Conservation (phyloP, 345 rosid genomes). For the Eucalyptus erythrocorys region DNA sequence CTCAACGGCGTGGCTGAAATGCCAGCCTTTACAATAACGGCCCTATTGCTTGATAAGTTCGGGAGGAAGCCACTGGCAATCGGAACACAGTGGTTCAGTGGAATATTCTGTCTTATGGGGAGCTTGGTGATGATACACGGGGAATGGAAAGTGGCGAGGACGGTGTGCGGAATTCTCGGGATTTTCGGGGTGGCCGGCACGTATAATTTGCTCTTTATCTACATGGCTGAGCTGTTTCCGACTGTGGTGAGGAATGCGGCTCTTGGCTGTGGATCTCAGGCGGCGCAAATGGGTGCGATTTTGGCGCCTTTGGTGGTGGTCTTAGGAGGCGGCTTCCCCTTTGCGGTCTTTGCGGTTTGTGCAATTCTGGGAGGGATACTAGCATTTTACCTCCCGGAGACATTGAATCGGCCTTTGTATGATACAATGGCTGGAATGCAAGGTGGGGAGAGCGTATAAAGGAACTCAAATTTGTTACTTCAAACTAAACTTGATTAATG, state of each 20-base stretch:
- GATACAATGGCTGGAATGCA: conserved; percentile 82
- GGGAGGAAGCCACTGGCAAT: conserved; percentile 82
- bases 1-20: conserved; percentile 75
- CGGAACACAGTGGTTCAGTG: conserved; percentile 78
- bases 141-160: conserved; percentile 50
- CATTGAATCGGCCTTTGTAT: conserved; percentile 64
- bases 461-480: neutral
- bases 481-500: neutral
- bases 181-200: conserved; percentile 90
- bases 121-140: conserved; percentile 23
- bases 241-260: conserved; percentile 93
- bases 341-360: conserved; percentile 52
- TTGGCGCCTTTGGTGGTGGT: conserved; percentile 83
- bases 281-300: conserved; percentile 83
- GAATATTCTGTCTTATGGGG: conserved; percentile 54
- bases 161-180: conserved; percentile 68
- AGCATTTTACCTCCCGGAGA: conserved; percentile 83
- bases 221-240: conserved; percentile 78
- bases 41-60: conserved; percentile 43
- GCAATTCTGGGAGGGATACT: conserved; percentile 62
- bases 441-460: conserved; percentile 23
- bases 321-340: conserved; percentile 57
- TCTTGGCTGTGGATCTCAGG: conserved; percentile 74
- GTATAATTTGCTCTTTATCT: conserved; percentile 72
- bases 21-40: conserved; percentile 79